Percentiles rank a stretch among this genome's conserved stretches.
These are phyloP conservation scores for Lagenaria siceraria DNA, from an alignment of 306 rosid genomes.

Conservation along the genomic window DNA sequence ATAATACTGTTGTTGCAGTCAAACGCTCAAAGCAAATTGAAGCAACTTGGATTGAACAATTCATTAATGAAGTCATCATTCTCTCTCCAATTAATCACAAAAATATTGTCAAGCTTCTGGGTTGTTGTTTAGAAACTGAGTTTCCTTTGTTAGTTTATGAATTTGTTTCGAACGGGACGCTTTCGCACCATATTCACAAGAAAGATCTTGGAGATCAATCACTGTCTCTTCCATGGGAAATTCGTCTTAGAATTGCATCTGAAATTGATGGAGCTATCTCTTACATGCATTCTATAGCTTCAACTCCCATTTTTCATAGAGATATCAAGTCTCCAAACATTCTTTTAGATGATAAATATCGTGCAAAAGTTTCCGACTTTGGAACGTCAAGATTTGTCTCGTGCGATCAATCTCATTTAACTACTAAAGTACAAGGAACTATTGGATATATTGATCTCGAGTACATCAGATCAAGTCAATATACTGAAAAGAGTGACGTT, in stretches of 20 bases:
- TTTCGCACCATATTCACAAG: conserved; percentile 26
- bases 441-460: conserved; percentile 26
- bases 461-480: neutral
- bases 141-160: conserved; percentile 50
- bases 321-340: neutral
- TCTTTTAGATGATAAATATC: neutral
- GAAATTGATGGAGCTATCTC: conserved; percentile 61
- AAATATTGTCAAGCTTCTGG: conserved; percentile 21
- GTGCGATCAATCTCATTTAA: conserved; percentile 45
- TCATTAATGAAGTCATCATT: conserved; percentile 39
- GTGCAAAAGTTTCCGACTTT: neutral
- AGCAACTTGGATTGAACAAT: conserved; percentile 19
- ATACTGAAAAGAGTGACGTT: neutral
- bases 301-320: neutral
- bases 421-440: conserved; percentile 44
- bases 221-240: conserved; percentile 30
- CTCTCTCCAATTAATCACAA: conserved; percentile 32
- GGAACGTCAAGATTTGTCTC: neutral
- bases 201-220: conserved; percentile 1
- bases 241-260: conserved; percentile 35
- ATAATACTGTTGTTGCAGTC: conserved; percentile 16
- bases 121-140: conserved; percentile 50
- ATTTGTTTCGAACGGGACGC: conserved; percentile 43
- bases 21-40: conserved; percentile 26
- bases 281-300: conserved; percentile 54